Conservation (phyloP, 768 basidiomycete species). For the Leccinellum luteum region DNA sequence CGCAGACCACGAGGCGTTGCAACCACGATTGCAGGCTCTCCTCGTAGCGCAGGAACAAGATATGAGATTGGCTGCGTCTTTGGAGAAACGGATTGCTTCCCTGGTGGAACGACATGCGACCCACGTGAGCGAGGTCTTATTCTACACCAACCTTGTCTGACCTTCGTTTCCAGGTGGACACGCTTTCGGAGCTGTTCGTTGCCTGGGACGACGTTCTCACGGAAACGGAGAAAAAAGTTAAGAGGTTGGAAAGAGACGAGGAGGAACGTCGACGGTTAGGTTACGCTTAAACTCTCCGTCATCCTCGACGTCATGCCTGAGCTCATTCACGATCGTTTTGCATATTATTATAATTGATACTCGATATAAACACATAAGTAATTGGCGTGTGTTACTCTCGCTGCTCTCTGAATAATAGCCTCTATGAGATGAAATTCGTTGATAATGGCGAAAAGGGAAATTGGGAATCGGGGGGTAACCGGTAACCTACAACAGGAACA, state of each 20-base stretch:
- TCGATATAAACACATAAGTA: constrained; percentile 19
- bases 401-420: constrained; percentile 3
- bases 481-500: constrained; percentile 22
- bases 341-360: constrained; percentile 18
- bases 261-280: constrained; percentile 62
- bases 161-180: constrained; percentile 57
- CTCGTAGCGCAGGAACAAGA: constrained; percentile 61
- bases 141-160: neutral
- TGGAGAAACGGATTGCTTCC: constrained; percentile 64
- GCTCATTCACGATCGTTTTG: neutral
- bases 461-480: constrained; percentile 14
- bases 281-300: constrained; percentile 37
- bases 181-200: constrained; percentile 80
- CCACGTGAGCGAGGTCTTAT: constrained; percentile 47
- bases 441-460: constrained; percentile 4
- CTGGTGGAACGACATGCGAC: constrained; percentile 70
- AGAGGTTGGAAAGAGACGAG: constrained; percentile 56
- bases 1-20: constrained; percentile 59
- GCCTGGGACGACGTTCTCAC: constrained; percentile 78
- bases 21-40: constrained; percentile 65
- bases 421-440: constrained; percentile 7
- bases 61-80: constrained; percentile 46
- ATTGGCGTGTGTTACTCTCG: constrained; percentile 18
- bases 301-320: neutral
- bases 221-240: constrained; percentile 61